Evolutionary conservation across 2,329 filamentous ascomycete genomes (phyloP).

Genomic region (Phyllosticta capitalensis): DNA sequence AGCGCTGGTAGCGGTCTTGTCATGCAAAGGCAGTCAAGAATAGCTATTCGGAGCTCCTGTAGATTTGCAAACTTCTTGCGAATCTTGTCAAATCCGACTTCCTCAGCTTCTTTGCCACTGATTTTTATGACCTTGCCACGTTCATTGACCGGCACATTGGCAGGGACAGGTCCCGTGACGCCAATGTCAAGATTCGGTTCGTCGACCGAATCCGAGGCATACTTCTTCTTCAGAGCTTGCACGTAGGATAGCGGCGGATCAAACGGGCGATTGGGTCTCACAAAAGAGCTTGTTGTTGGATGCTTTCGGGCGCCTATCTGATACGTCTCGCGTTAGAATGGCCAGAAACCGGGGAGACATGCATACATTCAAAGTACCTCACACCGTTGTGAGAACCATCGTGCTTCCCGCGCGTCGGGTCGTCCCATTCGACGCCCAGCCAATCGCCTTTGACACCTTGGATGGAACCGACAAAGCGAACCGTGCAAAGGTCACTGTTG

Average conservation of each 20-base stretch:
- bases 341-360: not conserved
- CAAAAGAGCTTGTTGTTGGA: slow-evolving; percentile 72
- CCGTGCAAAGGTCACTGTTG: slow-evolving; percentile 66
- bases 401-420: slow-evolving; percentile 77
- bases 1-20: slow-evolving; percentile 24
- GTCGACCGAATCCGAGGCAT: slow-evolving; percentile 49
- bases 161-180: slow-evolving; percentile 13
- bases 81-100: slow-evolving; percentile 93
- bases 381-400: slow-evolving; percentile 70
- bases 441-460: slow-evolving; percentile 67
- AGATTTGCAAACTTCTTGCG: slow-evolving; percentile 68
- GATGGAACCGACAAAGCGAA: slow-evolving; percentile 73
- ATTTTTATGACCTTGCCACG: slow-evolving; percentile 53
- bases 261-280: slow-evolving; percentile 63
- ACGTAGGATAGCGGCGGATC: slow-evolving; percentile 66
- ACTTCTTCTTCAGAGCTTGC: slow-evolving; percentile 73
- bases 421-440: slow-evolving; percentile 97
- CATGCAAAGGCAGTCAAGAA: slow-evolving; percentile 70
- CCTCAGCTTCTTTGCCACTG: slow-evolving; percentile 75
- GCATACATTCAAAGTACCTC: slow-evolving; percentile 70
- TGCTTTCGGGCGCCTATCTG: slow-evolving; percentile 53
- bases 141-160: slow-evolving; percentile 17
- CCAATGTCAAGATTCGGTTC: not conserved
- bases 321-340: slow-evolving; percentile 12
- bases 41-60: slow-evolving; percentile 66